A percentile compares a stretch with the other conserved stretches of the same genome.
phyloP scores from a whole-genome alignment of 768 basidiomycete species.

The Suillus bovinus region DNA sequence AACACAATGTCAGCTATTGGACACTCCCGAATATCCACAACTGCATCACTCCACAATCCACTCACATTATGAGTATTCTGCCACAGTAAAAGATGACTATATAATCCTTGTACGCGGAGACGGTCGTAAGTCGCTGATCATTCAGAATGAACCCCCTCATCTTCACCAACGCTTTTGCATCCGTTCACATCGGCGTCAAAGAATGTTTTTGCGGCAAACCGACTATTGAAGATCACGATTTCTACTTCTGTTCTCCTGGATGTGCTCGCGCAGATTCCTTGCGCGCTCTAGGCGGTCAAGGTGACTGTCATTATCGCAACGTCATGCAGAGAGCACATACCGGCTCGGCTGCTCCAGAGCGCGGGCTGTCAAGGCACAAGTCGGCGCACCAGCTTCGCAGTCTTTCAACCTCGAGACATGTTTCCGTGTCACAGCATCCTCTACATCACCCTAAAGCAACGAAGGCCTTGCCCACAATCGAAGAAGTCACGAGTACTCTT shows the following conservation, averaged over 20 bases:
- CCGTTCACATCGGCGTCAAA: conserved; percentile 10
- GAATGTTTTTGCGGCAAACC: conserved; percentile 28
- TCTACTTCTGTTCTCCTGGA: conserved; percentile 27
- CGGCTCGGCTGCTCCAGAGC: conserved; percentile 7
- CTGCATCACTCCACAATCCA: not conserved
- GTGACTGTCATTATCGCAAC: conserved; percentile 28
- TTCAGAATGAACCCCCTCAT: not conserved
- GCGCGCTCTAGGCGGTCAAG: conserved; percentile 20
- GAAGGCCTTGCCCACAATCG: conserved; percentile 17
- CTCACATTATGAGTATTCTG: not conserved
- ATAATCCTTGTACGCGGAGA: not conserved
- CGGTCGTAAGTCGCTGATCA: not conserved
- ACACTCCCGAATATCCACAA: not conserved
- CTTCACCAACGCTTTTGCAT: conserved; percentile 10
- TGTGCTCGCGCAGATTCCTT: conserved; percentile 32
- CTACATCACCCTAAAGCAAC: not conserved
- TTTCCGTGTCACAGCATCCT: not conserved
- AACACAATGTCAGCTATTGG: not conserved
- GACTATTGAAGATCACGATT: conserved; percentile 27
- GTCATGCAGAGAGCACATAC: conserved; percentile 19
- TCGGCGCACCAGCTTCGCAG: conserved; percentile 14
- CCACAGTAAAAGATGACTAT: not conserved
- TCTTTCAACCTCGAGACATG: not conserved
- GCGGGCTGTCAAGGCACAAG: conserved; percentile 13
- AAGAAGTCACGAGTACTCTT: conserved; percentile 19